Conservation (phyloP, 495 filamentous ascomycete species). For the Aspergillus affinis region DNA sequence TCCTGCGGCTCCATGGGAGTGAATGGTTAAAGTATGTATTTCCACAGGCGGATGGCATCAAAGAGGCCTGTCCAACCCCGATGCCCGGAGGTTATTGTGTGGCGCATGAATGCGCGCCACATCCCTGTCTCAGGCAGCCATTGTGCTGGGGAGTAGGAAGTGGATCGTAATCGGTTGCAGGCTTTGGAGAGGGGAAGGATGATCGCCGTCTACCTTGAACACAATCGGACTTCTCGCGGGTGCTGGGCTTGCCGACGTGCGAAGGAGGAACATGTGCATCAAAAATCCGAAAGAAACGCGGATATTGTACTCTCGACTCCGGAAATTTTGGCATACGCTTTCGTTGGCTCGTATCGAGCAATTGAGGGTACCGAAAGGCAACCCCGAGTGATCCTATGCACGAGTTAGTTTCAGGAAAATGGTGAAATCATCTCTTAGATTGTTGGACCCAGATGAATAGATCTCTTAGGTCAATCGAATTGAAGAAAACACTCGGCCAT, state of each 20-base stretch:
- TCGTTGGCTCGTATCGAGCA: neutral
- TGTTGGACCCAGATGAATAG: neutral
- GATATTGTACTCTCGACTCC: neutral
- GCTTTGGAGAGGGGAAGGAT: too few species aligned
- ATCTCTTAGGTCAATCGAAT: neutral
- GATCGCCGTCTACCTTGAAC: neutral
- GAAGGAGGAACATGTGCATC: neutral
- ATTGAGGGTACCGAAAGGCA: neutral
- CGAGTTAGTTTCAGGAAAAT: neutral
- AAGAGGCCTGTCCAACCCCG: neutral
- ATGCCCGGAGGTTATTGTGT: neutral
- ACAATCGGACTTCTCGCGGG: neutral
- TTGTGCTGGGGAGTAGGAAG: neutral
- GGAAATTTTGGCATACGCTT: neutral
- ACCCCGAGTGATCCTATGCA: neutral
- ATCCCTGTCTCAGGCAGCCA: neutral
- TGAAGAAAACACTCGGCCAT: neutral
- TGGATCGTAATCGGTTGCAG: neutral
- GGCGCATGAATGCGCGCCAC: conserved; percentile 3
- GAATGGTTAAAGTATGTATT: neutral
- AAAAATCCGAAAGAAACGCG: neutral
- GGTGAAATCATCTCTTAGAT: neutral
- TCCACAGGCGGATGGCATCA: neutral
- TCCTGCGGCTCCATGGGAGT: neutral
- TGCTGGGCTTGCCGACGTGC: neutral